Percentiles rank a stretch among this genome's conserved stretches.
Conservation (phyloP, 345 rosid genomes). For the Euphorbia lathyris region DNA sequence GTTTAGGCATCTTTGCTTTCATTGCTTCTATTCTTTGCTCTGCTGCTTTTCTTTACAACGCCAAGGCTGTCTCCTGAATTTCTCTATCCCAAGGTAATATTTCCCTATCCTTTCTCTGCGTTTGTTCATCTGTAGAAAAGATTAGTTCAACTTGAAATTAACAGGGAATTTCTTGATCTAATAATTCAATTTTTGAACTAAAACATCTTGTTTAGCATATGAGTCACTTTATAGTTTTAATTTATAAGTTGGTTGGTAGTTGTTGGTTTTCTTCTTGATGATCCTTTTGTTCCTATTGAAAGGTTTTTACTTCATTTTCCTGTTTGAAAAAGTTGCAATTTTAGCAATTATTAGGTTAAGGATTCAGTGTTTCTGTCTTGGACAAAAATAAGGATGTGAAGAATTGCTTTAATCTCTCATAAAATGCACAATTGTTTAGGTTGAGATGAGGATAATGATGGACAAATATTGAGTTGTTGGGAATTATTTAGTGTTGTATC, state of each 20-base stretch:
- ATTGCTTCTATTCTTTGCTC: constrained; percentile 71
- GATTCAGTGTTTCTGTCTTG: too few relatives aligned
- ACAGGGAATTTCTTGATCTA: background rate
- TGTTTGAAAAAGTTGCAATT: background rate
- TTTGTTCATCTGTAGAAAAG: background rate
- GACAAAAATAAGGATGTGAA: too few relatives aligned
- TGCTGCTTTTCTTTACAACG: constrained; percentile 73
- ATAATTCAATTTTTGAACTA: background rate
- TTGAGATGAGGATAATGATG: too few relatives aligned
- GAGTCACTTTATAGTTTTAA: background rate
- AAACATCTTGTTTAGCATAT: background rate
- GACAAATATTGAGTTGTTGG: too few relatives aligned
- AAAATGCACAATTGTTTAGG: too few relatives aligned
- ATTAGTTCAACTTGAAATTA: background rate
- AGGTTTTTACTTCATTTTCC: background rate
- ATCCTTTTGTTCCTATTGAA: too few relatives aligned
- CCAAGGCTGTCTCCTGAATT: constrained; percentile 38
- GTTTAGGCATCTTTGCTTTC: constrained; percentile 66
- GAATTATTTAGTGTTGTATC: too few relatives aligned
- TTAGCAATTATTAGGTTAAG: too few relatives aligned
- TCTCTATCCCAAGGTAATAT: background rate
- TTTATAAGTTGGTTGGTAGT: background rate
- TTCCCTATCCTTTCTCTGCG: background rate
- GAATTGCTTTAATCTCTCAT: too few relatives aligned
- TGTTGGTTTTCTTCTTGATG: too few relatives aligned